Conservation (phyloP, 371 early-diverging fungal genomes). For the Zancudomyces culisetae region DNA sequence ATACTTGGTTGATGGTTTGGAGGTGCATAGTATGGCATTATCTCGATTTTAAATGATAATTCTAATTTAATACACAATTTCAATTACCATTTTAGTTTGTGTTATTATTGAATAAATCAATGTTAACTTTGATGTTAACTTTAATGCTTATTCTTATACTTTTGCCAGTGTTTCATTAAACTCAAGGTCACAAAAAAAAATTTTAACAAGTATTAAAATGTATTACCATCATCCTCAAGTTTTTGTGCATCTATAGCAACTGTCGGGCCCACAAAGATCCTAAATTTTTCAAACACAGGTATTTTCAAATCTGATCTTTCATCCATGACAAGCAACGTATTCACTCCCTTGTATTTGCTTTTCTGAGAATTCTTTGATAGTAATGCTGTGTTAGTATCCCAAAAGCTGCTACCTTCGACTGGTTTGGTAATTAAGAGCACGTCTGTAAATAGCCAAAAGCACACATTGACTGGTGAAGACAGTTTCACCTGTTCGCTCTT, state of each 20-base stretch:
- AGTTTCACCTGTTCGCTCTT: neutral
- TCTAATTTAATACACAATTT: neutral
- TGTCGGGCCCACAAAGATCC: neutral
- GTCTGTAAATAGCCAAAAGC: conserved; percentile 3
- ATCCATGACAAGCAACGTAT: neutral
- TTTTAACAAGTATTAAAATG: neutral
- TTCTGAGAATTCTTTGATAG: neutral
- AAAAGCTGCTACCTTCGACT: neutral
- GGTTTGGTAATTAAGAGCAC: neutral
- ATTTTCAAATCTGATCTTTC: neutral
- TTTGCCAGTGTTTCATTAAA: neutral
- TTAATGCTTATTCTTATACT: neutral
- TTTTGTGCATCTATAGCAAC: neutral
- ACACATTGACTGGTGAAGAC: neutral
- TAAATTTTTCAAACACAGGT: neutral
- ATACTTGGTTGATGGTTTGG: neutral
- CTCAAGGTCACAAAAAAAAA: neutral
- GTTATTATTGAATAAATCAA: too few relatives aligned
- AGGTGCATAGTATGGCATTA: neutral
- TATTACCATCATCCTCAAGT: neutral
- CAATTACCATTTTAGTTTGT: too few relatives aligned
- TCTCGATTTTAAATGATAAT: neutral
- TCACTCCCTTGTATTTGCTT: neutral
- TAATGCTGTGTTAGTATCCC: neutral
- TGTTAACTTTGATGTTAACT: too few relatives aligned